Evolutionary conservation across 164 flowering plant genomes (phyloP).

Genomic region (Protea cynaroides): DNA sequence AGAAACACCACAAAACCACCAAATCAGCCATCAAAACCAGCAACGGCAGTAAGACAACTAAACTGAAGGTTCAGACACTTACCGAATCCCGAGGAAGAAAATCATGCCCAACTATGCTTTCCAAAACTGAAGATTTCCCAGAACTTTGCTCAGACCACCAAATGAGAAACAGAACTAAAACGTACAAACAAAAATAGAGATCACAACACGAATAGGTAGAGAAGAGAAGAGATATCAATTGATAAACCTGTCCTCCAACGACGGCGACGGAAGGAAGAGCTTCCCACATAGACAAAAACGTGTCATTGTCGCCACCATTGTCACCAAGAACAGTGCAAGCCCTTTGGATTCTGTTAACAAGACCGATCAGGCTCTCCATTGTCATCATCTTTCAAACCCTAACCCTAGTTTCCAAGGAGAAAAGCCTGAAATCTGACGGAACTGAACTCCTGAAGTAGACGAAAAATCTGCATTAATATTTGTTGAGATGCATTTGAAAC

Average conservation of each 20-base stretch:
- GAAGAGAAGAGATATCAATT: background rate
- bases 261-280: constrained; percentile 91
- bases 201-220: background rate
- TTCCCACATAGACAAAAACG: constrained; percentile 83
- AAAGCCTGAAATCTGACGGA: background rate
- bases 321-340: constrained; percentile 70
- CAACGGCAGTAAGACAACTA: background rate
- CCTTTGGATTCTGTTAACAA: constrained; percentile 59
- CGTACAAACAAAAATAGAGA: constrained; percentile 2
- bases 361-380: constrained; percentile 59
- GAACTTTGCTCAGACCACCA: constrained; percentile 52
- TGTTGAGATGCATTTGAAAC: no score
- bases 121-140: constrained; percentile 77
- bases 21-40: background rate
- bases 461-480: no score
- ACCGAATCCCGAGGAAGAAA: constrained; percentile 92
- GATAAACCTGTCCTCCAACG: constrained; percentile 84
- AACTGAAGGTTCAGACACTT: constrained; percentile 2
- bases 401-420: background rate
- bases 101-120: constrained; percentile 81
- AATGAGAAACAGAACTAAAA: constrained; percentile 5
- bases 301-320: constrained; percentile 47
- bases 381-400: constrained; percentile 31
- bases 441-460: no score
- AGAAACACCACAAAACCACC: constrained; percentile 9